phyloP scores from a whole-genome alignment of 805 yeast genomes.

The Komagataella phaffii region DNA sequence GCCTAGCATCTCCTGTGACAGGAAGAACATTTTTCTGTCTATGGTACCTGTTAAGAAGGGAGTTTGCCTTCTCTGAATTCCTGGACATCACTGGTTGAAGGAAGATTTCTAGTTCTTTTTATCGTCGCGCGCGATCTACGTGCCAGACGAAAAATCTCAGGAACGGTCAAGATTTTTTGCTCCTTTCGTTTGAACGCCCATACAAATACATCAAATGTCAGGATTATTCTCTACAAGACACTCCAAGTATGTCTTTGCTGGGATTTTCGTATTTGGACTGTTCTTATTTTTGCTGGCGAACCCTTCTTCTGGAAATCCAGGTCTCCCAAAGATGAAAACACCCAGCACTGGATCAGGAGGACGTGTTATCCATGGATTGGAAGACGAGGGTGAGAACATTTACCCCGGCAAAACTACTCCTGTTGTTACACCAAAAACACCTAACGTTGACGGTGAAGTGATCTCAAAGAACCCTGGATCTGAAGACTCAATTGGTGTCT shows the following conservation, averaged over 20 bases:
- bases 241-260: constrained; percentile 37
- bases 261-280: constrained; percentile 35
- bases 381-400: background rate
- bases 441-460: constrained; percentile 4
- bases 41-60: constrained; percentile 52
- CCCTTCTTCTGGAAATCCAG: constrained; percentile 8
- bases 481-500: background rate
- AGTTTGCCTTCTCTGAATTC: constrained; percentile 64
- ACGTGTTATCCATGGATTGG: background rate
- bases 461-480: background rate
- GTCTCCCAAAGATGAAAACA: background rate
- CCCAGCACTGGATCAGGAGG: background rate
- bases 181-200: background rate
- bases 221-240: constrained; percentile 26
- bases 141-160: background rate
- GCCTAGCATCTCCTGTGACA: constrained; percentile 35
- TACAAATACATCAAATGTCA: constrained; percentile 5
- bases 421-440: background rate
- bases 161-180: background rate
- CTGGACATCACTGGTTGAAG: constrained; percentile 43
- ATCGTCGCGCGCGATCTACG: background rate
- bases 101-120: background rate
- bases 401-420: background rate
- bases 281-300: constrained; percentile 31
- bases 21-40: constrained; percentile 29